phyloP scores from a whole-genome alignment of 345 rosid genomes.

The Boechera stricta region DNA sequence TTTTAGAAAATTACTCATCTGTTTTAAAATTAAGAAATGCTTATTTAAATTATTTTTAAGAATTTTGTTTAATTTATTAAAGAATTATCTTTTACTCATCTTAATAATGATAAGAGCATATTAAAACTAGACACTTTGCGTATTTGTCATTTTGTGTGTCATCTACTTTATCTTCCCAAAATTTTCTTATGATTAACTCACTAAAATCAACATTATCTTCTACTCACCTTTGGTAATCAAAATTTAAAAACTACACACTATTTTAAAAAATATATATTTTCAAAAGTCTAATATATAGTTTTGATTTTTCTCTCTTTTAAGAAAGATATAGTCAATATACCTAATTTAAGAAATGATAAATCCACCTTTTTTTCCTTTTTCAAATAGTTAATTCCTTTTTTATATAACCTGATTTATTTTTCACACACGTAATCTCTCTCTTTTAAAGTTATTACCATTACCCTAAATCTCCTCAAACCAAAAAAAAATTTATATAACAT shows the following conservation, averaged over 20 bases:
- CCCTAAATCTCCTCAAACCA: neutral
- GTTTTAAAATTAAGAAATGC: neutral
- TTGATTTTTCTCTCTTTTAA: neutral
- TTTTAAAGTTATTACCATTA: neutral
- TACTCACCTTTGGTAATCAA: neutral
- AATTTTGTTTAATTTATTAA: neutral
- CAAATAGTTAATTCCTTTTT: neutral
- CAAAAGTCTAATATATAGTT: neutral
- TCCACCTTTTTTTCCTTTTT: neutral
- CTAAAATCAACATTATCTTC: neutral
- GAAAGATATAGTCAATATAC: slow-evolving; percentile 20
- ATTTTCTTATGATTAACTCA: neutral
- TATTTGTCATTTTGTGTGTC: slow-evolving; percentile 5
- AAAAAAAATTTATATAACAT: neutral
- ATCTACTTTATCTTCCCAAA: slow-evolving; percentile 1
- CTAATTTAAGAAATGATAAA: slow-evolving; percentile 20
- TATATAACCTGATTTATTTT: neutral
- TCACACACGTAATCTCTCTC: neutral
- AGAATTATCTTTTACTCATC: neutral
- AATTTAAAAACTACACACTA: neutral
- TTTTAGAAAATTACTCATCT: neutral
- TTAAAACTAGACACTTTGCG: neutral
- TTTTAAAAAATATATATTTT: neutral
- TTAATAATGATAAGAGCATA: slow-evolving; percentile 9
- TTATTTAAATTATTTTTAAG: too few relatives aligned